Conservation (phyloP, 2,329 filamentous ascomycete genomes). For the Xylaria sp. region DNA sequence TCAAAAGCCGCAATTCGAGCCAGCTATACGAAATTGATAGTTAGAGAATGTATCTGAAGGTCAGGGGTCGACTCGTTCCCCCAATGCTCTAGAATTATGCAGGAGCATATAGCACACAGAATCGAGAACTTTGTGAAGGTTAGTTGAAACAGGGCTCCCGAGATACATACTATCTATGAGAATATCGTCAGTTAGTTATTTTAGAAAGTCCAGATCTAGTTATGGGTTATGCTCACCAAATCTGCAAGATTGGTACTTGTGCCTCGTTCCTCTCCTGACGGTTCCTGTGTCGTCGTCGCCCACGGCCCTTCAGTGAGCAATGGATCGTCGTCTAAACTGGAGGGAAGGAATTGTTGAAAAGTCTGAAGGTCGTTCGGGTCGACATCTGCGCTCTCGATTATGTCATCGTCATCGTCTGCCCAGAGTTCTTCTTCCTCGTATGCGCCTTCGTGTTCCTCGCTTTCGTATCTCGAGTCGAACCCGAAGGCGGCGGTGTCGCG, state of each 20-base stretch:
- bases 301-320: slow-evolving; percentile 75
- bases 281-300: slow-evolving; percentile 52
- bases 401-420: slow-evolving; percentile 82
- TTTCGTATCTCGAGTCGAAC: slow-evolving; percentile 80
- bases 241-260: slow-evolving; percentile 85
- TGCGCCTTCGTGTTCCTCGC: slow-evolving; percentile 65
- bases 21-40: slow-evolving; percentile 54
- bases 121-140: background rate
- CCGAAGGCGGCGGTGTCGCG: slow-evolving; percentile 70
- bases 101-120: background rate
- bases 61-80: background rate
- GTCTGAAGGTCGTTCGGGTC: slow-evolving; percentile 89
- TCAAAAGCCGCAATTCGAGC: slow-evolving; percentile 95
- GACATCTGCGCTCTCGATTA: slow-evolving; percentile 78
- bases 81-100: background rate
- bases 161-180: slow-evolving; percentile 34
- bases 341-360: slow-evolving; percentile 89
- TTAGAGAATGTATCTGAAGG: slow-evolving; percentile 15
- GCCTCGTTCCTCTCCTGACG: slow-evolving; percentile 59
- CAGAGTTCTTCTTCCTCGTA: slow-evolving; percentile 70
- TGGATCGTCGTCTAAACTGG: slow-evolving; percentile 69
- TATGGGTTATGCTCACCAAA: slow-evolving; percentile 68
- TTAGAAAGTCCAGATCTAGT: no score
- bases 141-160: background rate
- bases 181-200: slow-evolving; percentile 21